These are phyloP conservation scores for Penicillium verrucosum DNA, from an alignment of 2,329 filamentous ascomycete genomes.

Conservation along the genomic window DNA sequence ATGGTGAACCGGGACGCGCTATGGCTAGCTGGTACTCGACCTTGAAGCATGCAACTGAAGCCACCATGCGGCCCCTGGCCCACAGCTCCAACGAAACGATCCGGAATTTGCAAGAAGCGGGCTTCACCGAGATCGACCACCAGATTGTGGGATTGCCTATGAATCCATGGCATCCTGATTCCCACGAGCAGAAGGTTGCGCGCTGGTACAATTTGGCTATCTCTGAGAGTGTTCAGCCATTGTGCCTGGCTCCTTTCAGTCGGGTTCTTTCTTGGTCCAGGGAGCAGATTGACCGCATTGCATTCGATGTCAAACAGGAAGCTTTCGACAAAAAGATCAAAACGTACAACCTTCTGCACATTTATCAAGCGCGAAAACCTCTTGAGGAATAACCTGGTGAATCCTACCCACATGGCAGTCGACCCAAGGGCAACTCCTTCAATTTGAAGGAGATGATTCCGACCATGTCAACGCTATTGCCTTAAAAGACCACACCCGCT, in stretches of 20 bases:
- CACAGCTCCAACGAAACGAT: constrained; percentile 59
- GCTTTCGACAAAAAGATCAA: constrained; percentile 66
- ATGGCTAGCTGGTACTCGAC: constrained; percentile 68
- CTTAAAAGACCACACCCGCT: neutral
- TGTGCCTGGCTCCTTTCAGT: constrained; percentile 71
- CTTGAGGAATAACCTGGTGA: constrained; percentile 10
- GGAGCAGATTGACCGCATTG: constrained; percentile 62
- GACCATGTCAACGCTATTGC: neutral
- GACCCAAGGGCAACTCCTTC: neutral
- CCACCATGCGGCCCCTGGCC: constrained; percentile 61
- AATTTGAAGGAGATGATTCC: too few species aligned
- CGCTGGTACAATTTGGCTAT: constrained; percentile 82
- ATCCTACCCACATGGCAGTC: neutral
- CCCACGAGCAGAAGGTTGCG: constrained; percentile 65
- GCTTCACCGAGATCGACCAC: constrained; percentile 77
- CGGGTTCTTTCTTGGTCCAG: constrained; percentile 60
- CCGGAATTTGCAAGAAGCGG: constrained; percentile 62
- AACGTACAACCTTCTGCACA: constrained; percentile 61
- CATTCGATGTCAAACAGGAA: constrained; percentile 63
- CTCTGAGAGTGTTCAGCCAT: constrained; percentile 67
- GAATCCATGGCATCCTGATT: constrained; percentile 68
- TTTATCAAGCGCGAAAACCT: constrained; percentile 44
- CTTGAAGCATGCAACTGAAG: constrained; percentile 65
- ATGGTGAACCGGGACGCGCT: constrained; percentile 42
- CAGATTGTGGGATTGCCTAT: constrained; percentile 66